These are phyloP conservation scores for Termitomyces sp. DNA, from an alignment of 1,284 basidiomycete genomes.

Conservation along the genomic window DNA sequence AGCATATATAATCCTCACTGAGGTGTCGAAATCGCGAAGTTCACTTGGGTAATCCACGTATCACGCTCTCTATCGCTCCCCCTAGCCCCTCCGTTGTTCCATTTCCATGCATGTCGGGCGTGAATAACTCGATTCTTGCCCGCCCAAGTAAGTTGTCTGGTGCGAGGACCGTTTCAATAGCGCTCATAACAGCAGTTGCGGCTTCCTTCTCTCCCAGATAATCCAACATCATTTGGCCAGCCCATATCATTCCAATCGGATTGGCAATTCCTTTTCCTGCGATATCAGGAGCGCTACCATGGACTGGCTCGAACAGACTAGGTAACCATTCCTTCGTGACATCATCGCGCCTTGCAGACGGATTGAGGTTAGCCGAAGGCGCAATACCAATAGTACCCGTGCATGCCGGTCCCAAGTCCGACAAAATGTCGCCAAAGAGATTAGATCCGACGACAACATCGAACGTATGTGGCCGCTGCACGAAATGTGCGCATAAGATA, in stretches of 20 bases:
- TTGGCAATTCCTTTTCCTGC: constrained; percentile 72
- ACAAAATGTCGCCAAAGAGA: constrained; percentile 51
- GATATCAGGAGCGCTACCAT: constrained; percentile 71
- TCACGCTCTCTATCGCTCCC: constrained; percentile 24
- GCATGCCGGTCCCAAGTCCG: constrained; percentile 51
- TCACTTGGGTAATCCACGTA: background rate
- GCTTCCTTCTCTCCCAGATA: constrained; percentile 48
- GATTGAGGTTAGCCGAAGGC: constrained; percentile 52
- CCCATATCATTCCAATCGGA: constrained; percentile 67
- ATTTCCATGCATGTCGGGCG: constrained; percentile 32
- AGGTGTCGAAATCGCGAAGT: background rate
- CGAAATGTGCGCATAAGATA: constrained; percentile 41
- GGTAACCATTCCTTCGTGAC: constrained; percentile 32
- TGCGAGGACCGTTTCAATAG: constrained; percentile 42
- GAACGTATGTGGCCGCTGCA: constrained; percentile 44
- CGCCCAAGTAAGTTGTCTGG: constrained; percentile 16
- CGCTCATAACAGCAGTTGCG: constrained; percentile 42
- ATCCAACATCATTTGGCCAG: constrained; percentile 52
- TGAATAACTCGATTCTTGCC: constrained; percentile 21
- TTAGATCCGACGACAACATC: constrained; percentile 54
- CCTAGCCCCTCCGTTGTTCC: constrained; percentile 31
- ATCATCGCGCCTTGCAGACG: constrained; percentile 30
- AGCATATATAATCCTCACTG: no score
- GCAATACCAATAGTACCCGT: constrained; percentile 58
- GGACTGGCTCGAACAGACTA: constrained; percentile 48